Conservation (phyloP, 805 yeast species). For the Starmerella vitae region DNA sequence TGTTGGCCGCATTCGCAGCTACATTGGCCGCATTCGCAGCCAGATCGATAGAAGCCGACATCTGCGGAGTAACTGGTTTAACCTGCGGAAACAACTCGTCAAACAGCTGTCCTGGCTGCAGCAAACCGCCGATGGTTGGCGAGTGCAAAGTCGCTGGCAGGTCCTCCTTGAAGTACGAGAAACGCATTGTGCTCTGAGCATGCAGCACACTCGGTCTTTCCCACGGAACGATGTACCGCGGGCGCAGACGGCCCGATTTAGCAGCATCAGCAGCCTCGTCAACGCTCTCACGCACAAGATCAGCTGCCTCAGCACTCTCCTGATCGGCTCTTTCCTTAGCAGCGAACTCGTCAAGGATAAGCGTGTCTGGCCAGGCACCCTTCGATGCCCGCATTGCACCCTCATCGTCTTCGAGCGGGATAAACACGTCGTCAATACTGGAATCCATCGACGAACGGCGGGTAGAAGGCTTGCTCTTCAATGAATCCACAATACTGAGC, state of each 20-base stretch:
- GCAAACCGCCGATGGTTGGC: constrained; percentile 69
- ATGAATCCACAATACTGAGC: constrained; percentile 10
- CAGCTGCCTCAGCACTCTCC: constrained; percentile 22
- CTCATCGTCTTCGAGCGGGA: constrained; percentile 48
- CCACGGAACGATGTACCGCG: constrained; percentile 67
- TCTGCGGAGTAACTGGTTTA: not conserved
- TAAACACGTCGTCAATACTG: constrained; percentile 83
- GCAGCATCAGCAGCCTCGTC: constrained; percentile 39
- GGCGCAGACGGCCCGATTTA: constrained; percentile 50
- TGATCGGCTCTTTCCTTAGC: constrained; percentile 47
- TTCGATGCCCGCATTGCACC: constrained; percentile 20
- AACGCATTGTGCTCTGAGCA: constrained; percentile 42
- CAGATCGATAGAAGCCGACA: not conserved
- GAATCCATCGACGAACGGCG: constrained; percentile 47
- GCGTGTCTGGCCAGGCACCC: constrained; percentile 68
- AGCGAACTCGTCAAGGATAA: constrained; percentile 62
- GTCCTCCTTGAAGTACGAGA: constrained; percentile 86
- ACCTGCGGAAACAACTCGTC: constrained; percentile 43
- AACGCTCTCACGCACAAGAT: constrained; percentile 31
- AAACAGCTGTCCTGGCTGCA: constrained; percentile 46
- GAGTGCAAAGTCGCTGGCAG: constrained; percentile 81
- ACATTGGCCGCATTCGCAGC: not conserved
- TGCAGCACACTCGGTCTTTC: constrained; percentile 26
- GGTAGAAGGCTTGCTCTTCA: constrained; percentile 47
- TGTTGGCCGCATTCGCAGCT: not conserved